Evolutionary conservation across 768 basidiomycete species (phyloP).

Genomic region (Sistotremastrum suecicum): DNA sequence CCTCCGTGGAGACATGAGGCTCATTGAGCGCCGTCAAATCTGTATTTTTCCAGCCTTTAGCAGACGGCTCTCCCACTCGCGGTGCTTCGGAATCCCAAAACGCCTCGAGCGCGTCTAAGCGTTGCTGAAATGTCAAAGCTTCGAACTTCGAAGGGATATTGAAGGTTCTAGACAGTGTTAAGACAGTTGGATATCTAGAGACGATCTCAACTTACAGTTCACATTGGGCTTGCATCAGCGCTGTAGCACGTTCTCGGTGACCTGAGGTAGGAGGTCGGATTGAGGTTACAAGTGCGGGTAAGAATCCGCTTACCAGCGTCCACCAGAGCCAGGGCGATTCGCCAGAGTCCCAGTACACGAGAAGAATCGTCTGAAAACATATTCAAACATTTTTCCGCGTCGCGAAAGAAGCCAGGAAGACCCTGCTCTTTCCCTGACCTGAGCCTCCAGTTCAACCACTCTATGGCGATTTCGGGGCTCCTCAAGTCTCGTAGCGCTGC

Average conservation of each 20-base stretch:
- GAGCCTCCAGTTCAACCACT: slow-evolving; percentile 70
- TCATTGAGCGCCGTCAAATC: slow-evolving; percentile 28
- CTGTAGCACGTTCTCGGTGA: slow-evolving; percentile 57
- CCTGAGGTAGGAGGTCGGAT: slow-evolving; percentile 26
- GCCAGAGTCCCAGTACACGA: slow-evolving; percentile 54
- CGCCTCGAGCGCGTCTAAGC: slow-evolving; percentile 50
- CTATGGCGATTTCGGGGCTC: slow-evolving; percentile 52
- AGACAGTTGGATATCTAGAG: neutral
- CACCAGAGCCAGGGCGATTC: slow-evolving; percentile 44
- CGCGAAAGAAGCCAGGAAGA: slow-evolving; percentile 38
- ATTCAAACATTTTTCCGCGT: slow-evolving; percentile 32
- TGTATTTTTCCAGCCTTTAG: slow-evolving; percentile 45
- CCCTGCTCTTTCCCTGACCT: slow-evolving; percentile 27
- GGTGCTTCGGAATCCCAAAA: slow-evolving; percentile 77
- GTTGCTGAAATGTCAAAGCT: slow-evolving; percentile 28
- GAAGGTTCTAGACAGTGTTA: slow-evolving; percentile 33
- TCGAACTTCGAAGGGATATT: slow-evolving; percentile 33
- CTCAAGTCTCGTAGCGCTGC: slow-evolving; percentile 36
- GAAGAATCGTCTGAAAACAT: slow-evolving; percentile 19
- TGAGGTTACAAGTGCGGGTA: neutral
- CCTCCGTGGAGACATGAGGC: neutral
- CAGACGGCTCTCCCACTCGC: slow-evolving; percentile 55
- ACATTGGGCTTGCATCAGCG: slow-evolving; percentile 72
- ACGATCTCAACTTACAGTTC: slow-evolving; percentile 44
- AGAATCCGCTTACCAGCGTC: slow-evolving; percentile 42